Percentiles rank a stretch among this genome's conserved stretches.
Evolutionary conservation across 1,284 basidiomycete species (phyloP).

Genomic region (Xerocomus cyaneibrunnescens): DNA sequence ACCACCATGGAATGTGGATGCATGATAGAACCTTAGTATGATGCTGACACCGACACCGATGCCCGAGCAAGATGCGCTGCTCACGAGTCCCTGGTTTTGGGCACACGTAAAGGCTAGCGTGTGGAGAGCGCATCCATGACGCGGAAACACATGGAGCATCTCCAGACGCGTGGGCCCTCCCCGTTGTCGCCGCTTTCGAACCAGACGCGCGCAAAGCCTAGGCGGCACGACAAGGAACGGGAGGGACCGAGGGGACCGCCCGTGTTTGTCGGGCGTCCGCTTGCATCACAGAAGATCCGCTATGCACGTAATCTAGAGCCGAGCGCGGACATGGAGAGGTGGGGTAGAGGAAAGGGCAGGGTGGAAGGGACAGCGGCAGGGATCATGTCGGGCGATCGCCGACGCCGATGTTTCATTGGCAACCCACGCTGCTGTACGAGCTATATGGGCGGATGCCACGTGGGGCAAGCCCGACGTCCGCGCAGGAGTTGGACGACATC

Average conservation of each 20-base stretch:
- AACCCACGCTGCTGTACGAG: conserved; percentile 15
- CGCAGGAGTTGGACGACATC: conserved; percentile 15
- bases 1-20: too few relatives aligned
- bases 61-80: too few relatives aligned
- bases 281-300: conserved; percentile 26
- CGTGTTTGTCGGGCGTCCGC: conserved; percentile 31
- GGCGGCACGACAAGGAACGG: conserved; percentile 2
- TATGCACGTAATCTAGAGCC: conserved; percentile 26
- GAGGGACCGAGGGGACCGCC: conserved; percentile 8
- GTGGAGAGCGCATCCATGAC: conserved; percentile 31
- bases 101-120: conserved; percentile 30
- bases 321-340: neutral
- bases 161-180: neutral
- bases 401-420: conserved; percentile 23
- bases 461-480: conserved; percentile 3
- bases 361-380: neutral
- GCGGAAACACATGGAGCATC: conserved; percentile 4
- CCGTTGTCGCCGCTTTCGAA: neutral
- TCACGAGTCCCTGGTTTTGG: too few relatives aligned
- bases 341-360: neutral
- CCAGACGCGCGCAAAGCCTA: neutral
- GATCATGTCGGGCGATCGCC: neutral
- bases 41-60: too few relatives aligned
- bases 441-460: conserved; percentile 24
- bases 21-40: too few relatives aligned